These are phyloP conservation scores for Leccinellum rugosiceps DNA, from an alignment of 768 basidiomycete genomes.

Conservation along the genomic window DNA sequence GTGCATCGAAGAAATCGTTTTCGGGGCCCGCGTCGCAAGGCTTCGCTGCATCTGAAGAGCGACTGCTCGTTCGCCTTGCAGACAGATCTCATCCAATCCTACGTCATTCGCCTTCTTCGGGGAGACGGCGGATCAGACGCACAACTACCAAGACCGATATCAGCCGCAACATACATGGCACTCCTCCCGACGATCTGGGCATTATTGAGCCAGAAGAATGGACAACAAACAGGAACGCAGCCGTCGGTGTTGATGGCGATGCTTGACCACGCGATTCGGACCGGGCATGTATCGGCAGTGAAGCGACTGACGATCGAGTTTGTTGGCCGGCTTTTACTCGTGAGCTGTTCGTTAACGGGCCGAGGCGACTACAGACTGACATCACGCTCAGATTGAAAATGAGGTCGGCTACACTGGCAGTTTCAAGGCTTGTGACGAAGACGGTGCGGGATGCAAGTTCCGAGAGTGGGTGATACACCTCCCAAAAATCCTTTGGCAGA, in stretches of 20 bases:
- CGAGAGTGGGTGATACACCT: conserved; percentile 72
- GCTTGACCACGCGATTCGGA: conserved; percentile 62
- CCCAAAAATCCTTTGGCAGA: conserved; percentile 84
- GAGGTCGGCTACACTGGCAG: conserved; percentile 50
- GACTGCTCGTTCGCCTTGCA: conserved; percentile 35
- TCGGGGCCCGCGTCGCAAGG: conserved; percentile 9
- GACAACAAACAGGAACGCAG: conserved; percentile 15
- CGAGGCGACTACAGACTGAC: conserved; percentile 2
- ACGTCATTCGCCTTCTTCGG: conserved; percentile 56
- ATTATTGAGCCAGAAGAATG: conserved; percentile 51
- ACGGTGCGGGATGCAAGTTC: conserved; percentile 31
- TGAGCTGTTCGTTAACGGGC: conserved; percentile 32
- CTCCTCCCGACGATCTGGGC: conserved; percentile 81
- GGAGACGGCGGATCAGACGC: conserved; percentile 42
- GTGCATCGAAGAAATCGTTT: conserved; percentile 6
- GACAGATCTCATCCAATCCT: conserved; percentile 52
- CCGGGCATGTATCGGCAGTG: conserved; percentile 55
- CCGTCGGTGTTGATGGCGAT: conserved; percentile 45
- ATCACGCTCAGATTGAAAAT: conserved; percentile 51
- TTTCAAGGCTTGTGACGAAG: conserved; percentile 37
- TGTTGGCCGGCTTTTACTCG: conserved; percentile 65
- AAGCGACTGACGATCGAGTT: conserved; percentile 76
- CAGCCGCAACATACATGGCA: conserved; percentile 54
- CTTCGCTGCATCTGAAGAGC: conserved; percentile 18
- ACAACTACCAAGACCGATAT: conserved; percentile 51